Percentiles rank a stretch among this genome's conserved stretches.
Evolutionary conservation across 2,329 filamentous ascomycete genomes (phyloP).

Genomic region (Dryadomyces quercivorus): DNA sequence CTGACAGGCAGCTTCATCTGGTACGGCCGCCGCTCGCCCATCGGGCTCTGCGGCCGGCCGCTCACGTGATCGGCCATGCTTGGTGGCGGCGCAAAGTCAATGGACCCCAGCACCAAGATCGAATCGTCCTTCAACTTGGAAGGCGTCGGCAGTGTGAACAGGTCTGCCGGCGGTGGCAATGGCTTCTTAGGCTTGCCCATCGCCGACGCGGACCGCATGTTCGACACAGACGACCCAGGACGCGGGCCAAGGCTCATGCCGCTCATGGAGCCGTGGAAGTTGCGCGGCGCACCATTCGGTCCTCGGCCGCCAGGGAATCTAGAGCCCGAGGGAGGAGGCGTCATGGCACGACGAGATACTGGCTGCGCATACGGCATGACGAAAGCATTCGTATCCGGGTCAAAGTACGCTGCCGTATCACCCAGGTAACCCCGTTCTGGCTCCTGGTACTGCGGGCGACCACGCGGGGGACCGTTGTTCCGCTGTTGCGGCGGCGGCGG

Average conservation of each 20-base stretch:
- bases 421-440: conserved; percentile 58
- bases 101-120: conserved; percentile 53
- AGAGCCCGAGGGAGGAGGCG: conserved; percentile 60
- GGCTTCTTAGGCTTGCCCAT: conserved; percentile 23
- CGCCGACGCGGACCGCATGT: conserved; percentile 33
- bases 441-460: conserved; percentile 56
- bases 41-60: conserved; percentile 54
- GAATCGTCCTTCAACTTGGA: conserved; percentile 73
- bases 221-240: conserved; percentile 20
- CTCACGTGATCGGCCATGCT: conserved; percentile 53
- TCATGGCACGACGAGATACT: conserved; percentile 85
- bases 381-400: conserved; percentile 57
- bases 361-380: conserved; percentile 77
- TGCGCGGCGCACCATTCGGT: conserved; percentile 21
- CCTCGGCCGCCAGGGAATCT: conserved; percentile 24
- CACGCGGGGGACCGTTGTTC: conserved; percentile 5
- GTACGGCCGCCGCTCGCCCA: conserved; percentile 58
- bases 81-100: conserved; percentile 78
- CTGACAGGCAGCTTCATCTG: conserved; percentile 59
- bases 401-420: conserved; percentile 51
- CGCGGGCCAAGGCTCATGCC: conserved; percentile 29
- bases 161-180: conserved; percentile 57
- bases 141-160: conserved; percentile 73
- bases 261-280: conserved; percentile 34
- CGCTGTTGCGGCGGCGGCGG: neutral